Conservation (phyloP, 2,329 filamentous ascomycete species). For the Ophiostoma angusticollis region DNA sequence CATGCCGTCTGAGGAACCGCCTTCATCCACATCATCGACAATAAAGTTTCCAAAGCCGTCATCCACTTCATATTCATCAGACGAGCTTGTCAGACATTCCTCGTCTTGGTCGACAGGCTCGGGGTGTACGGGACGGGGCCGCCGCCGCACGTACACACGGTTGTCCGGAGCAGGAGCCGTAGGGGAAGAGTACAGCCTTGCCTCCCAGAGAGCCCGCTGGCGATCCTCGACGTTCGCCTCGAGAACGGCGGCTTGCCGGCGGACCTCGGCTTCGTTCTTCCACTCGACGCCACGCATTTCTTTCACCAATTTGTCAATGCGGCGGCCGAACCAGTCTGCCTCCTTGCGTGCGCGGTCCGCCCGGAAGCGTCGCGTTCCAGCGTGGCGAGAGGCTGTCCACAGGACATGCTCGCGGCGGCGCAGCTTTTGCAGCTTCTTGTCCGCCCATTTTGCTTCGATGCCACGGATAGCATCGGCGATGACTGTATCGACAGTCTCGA, state of each 20-base stretch:
- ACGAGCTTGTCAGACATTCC: conserved; percentile 38
- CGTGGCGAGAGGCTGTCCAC: conserved; percentile 45
- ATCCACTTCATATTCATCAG: conserved; percentile 28
- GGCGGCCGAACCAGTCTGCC: conserved; percentile 31
- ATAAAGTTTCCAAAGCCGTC: conserved; percentile 38
- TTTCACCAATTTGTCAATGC: conserved; percentile 41
- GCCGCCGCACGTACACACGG: no score
- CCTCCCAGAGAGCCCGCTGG: conserved; percentile 38
- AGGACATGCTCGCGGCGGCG: conserved; percentile 43
- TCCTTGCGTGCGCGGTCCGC: conserved; percentile 31
- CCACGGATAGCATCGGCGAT: conserved; percentile 44
- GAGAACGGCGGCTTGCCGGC: conserved; percentile 42
- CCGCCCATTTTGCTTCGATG: conserved; percentile 43
- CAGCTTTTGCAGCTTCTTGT: conserved; percentile 41
- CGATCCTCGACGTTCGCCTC: conserved; percentile 53
- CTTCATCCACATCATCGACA: conserved; percentile 22
- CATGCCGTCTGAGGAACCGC: not conserved
- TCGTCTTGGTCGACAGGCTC: conserved; percentile 26
- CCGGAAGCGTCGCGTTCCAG: conserved; percentile 26
- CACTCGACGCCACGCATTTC: conserved; percentile 41
- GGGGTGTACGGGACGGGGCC: not conserved
- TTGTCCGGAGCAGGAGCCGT: no score
- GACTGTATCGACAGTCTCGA: conserved; percentile 34
- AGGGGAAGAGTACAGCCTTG: conserved; percentile 26
- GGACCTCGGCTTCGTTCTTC: conserved; percentile 37